Conservation (phyloP, 768 basidiomycete genomes). For the Collybia sp. region DNA sequence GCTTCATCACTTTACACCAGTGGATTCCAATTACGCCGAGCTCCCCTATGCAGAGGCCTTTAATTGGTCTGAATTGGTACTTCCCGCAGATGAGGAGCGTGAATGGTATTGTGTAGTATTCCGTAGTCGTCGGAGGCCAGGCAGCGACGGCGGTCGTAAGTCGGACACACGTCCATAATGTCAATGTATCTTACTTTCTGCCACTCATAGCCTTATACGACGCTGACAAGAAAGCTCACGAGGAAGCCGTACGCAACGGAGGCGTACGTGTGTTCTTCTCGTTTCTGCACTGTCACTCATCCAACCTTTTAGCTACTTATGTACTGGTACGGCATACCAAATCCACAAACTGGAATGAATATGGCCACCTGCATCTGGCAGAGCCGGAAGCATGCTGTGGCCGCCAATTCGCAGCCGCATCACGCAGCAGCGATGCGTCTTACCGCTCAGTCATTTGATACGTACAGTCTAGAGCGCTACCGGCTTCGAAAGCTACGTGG, state of each 20-base stretch:
- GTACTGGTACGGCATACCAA: slow-evolving; percentile 93
- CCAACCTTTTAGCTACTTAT: slow-evolving; percentile 55
- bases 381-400: slow-evolving; percentile 77
- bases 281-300: slow-evolving; percentile 6
- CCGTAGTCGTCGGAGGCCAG: slow-evolving; percentile 68
- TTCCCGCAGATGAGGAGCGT: slow-evolving; percentile 68
- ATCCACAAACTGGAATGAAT: slow-evolving; percentile 73
- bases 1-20: slow-evolving; percentile 69
- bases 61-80: slow-evolving; percentile 75
- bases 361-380: slow-evolving; percentile 97
- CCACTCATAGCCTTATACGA: slow-evolving; percentile 63
- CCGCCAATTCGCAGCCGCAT: slow-evolving; percentile 73
- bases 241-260: slow-evolving; percentile 87
- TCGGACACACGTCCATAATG: slow-evolving; percentile 10
- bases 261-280: slow-evolving; percentile 47
- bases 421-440: slow-evolving; percentile 84
- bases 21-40: slow-evolving; percentile 54
- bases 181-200: slow-evolving; percentile 4
- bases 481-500: slow-evolving; percentile 65
- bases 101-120: slow-evolving; percentile 96
- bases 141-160: slow-evolving; percentile 64
- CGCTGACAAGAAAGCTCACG: slow-evolving; percentile 84
- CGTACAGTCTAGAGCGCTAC: slow-evolving; percentile 75
- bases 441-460: slow-evolving; percentile 71
- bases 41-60: slow-evolving; percentile 72